phyloP scores from a whole-genome alignment of 768 basidiomycete genomes.

The Tricholoma sp. region DNA sequence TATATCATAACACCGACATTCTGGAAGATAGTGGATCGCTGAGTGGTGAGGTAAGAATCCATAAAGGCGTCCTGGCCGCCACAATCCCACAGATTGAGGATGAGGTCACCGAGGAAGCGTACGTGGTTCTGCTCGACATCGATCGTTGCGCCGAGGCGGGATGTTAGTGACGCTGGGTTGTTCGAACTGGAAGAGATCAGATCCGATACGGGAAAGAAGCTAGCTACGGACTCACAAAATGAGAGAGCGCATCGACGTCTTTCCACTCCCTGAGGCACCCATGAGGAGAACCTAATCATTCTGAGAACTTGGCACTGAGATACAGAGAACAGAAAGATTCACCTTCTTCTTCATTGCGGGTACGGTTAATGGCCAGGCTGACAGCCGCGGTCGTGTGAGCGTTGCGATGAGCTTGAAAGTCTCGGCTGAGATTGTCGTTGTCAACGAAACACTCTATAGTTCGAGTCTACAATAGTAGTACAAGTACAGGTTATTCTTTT shows the following conservation, averaged over 20 bases:
- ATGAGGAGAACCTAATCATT: conserved; percentile 85
- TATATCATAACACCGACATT: conserved; percentile 98
- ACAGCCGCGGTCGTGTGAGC: background rate
- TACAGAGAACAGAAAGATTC: conserved; percentile 14
- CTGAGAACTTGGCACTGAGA: conserved; percentile 13
- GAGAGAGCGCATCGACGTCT: conserved; percentile 98
- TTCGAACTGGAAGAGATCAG: conserved; percentile 60
- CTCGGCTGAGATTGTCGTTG: background rate
- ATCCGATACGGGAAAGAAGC: background rate
- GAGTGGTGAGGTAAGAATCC: conserved; percentile 91
- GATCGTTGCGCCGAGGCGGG: conserved; percentile 91
- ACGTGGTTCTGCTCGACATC: conserved; percentile 98
- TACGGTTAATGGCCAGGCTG: conserved; percentile 7
- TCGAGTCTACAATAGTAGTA: background rate
- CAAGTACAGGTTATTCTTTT: background rate
- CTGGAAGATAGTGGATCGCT: conserved; percentile 92
- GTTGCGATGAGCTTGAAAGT: background rate
- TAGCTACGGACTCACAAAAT: conserved; percentile 73
- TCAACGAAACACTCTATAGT: too few relatives aligned
- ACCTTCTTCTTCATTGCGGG: conserved; percentile 62
- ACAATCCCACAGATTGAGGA: conserved; percentile 97
- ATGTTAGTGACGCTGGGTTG: conserved; percentile 87
- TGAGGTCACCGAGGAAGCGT: conserved; percentile 92
- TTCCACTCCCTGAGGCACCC: conserved; percentile 93
- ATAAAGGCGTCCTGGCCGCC: conserved; percentile 98